Base-by-base conservation (phyloP, 306 rosid species). In the Cicer yamashitae region DNA sequence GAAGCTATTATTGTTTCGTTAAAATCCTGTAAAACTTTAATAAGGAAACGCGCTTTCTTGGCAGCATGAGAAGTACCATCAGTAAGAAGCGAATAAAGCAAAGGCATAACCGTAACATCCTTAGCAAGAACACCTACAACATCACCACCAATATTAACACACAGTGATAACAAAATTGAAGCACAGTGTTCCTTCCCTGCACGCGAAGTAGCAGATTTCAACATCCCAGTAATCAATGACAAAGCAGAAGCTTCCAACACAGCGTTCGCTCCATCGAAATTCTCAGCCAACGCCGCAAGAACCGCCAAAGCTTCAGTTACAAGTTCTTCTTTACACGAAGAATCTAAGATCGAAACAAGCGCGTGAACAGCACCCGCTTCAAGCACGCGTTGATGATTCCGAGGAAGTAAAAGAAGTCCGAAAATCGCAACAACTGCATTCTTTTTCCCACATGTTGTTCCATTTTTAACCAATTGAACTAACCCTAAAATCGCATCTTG, bases 361-460 rank as follows among this genome's bases (percentile, higher is more conserved):
- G 84, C 69, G 0, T 91, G 86, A 48, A 91, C 84, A 8, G 67
- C 66, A n/a, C 92, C 91, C 0, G 92, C 85, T 7, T 70, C 82
- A 8, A 94, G 44, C 7, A 84, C 96, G 5, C 59, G 82, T 8
- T 66, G 74, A 15, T 71, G 88, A 81, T 94, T 94, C 51, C 58
- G 67, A 1, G 92, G 88, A 30, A 5, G 70, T 30, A 86, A 44
- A 11, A 91, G 81, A 1, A 94, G 89, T 41, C 89, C 97, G 10
- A 87, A 90, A 68, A 94, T 86, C 1, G 97, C 94, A 7, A 87
- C 93, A 56, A 86, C 79, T 0, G 98, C 91, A 3, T 94, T 94
- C 83, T 87, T 94, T 57, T 90, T 91, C 68, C 94, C 97, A 0
- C 77, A 83, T 7, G 78, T 74, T 58, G 87, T 86, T 46, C 97